Evolutionary conservation across 331 rosid genomes (phyloP).

Genomic region (Pyracantha coccinea): DNA sequence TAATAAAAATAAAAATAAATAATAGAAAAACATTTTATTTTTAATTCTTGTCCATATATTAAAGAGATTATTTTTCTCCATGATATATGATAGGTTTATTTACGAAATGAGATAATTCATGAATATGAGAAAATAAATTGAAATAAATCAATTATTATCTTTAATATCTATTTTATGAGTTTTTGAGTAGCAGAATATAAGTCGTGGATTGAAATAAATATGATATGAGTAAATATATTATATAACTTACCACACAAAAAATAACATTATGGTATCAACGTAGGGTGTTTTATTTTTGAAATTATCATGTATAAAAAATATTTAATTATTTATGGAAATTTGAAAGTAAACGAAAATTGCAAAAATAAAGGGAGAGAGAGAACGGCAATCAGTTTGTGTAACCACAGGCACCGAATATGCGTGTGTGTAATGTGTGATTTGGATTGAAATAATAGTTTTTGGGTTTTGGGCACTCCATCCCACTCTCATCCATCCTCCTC

Average conservation of each 20-base stretch:
- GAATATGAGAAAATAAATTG: no score
- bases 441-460: neutral
- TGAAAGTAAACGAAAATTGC: neutral
- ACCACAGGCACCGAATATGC: constrained; percentile 31
- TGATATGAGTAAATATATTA: no score
- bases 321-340: neutral
- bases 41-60: neutral
- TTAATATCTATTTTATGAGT: no score
- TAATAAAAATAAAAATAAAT: neutral
- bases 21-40: neutral
- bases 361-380: neutral
- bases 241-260: no score
- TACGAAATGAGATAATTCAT: neutral
- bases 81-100: neutral
- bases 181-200: no score
- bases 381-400: constrained; percentile 39
- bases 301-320: neutral
- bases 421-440: neutral
- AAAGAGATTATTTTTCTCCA: neutral
- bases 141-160: no score
- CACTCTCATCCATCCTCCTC: constrained; percentile 13
- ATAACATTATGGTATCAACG: neutral
- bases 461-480: constrained; percentile 3
- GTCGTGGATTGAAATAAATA: no score
- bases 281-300: constrained; percentile 7